Percentiles rank a stretch among this genome's conserved stretches.
Conservation (phyloP, 31 red algal genomes). For the Odonthalia washingtoniensis region DNA sequence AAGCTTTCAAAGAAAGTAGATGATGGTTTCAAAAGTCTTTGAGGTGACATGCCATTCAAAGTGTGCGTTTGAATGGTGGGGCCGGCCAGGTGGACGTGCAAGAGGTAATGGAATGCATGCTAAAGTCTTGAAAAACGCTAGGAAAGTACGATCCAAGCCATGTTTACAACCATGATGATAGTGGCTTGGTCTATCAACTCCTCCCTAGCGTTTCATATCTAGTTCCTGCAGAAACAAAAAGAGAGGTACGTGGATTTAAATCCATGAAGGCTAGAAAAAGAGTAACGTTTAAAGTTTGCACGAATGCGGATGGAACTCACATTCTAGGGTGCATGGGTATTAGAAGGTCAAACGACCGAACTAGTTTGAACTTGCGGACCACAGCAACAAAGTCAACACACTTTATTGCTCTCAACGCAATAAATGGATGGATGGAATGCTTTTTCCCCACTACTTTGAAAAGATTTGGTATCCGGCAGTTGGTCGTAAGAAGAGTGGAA, state of each 20-base stretch:
- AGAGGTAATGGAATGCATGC: background rate
- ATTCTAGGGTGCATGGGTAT: conserved; percentile 1
- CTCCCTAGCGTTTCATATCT: conserved; percentile 22
- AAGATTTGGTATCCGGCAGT: conserved; percentile 30
- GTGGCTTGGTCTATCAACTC: conserved; percentile 30
- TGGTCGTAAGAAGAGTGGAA: background rate
- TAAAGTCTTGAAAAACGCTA: background rate
- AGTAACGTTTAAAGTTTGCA: background rate
- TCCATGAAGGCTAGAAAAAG: conserved; percentile 19
- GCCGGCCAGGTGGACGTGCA: background rate
- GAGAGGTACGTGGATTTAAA: conserved; percentile 23
- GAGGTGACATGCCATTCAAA: background rate
- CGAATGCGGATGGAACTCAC: conserved; percentile 40
- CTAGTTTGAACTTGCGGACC: conserved; percentile 6
- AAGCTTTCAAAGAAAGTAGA: conserved; percentile 10
- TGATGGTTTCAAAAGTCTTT: conserved; percentile 7
- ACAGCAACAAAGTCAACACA: background rate
- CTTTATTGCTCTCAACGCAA: conserved; percentile 33
- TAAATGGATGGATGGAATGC: conserved; percentile 2
- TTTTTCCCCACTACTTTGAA: conserved; percentile 9
- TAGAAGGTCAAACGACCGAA: background rate
- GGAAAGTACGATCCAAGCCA: background rate
- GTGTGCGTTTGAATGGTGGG: conserved; percentile 13
- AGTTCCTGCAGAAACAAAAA: background rate
- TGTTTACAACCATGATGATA: conserved; percentile 52